Base-by-base conservation (phyloP, 805 yeast genomes). In the Candida xiaguanensis region DNA sequence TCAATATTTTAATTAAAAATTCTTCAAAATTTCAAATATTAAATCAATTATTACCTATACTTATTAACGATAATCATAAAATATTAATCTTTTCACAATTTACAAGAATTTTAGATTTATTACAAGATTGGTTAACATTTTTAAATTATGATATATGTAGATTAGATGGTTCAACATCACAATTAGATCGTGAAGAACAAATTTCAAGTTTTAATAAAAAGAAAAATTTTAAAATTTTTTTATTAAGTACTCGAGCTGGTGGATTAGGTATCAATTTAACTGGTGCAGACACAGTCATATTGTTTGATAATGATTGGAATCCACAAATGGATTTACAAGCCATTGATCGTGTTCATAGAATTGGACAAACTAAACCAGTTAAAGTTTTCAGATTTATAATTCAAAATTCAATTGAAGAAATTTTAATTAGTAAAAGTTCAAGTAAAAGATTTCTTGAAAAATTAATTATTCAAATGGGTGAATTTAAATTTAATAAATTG, bases 321-420 rank as follows among this genome's bases (percentile, higher is more conserved):
- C 99, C 98, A 0, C 97, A 91, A 55, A 95, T 88, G 45, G 98
- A 91, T 61, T 65, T 89, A 36, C 99, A 91, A 58, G 98, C 98
- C 0, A 91, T 91, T 79, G 98, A 90, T 52, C 72, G 99, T 39
- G 95, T 85, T 9, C 98, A 91, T 56, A 70, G 99, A 53, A 87
- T 93, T 39, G 98, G 98, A 0, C 99, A 91, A 58, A 72, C 67
- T 1, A 78, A 75, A 39, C 96, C 96, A 1, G 95, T 90, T 4
- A 70, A 86, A 16, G 76, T 91, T 1, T 87, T 82, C 55, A 72
- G 98, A 44, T 70, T 93, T 17, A 81, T 89, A 13, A 74, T 86
- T 8, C 75, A 77, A 27, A 79, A 85, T 48, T 86, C 96, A 1
- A 76, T 90, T 20, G 99, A 91, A 61, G 93, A 89, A 53, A 72